Conservation (phyloP, 305 asterid species). For the Fraxinus platypoda region DNA sequence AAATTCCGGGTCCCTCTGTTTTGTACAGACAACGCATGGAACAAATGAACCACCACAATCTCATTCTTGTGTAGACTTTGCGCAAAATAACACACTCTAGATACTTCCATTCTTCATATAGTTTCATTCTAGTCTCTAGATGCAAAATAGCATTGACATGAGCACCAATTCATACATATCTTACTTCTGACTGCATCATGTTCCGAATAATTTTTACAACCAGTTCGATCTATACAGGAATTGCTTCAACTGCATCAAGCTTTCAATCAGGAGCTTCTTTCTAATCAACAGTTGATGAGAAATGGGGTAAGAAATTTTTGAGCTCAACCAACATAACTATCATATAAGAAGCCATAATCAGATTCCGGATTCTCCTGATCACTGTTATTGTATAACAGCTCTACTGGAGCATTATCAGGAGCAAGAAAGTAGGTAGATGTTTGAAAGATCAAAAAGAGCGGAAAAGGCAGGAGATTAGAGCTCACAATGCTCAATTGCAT, state of each 20-base stretch:
- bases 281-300: conserved; percentile 52
- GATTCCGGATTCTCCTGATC: conserved; percentile 8
- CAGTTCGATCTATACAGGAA: conserved; percentile 44
- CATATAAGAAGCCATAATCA: background rate
- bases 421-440: conserved; percentile 70
- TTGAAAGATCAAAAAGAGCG: conserved; percentile 76
- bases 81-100: background rate
- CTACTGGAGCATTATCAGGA: conserved; percentile 53
- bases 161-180: background rate
- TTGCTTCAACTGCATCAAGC: conserved; percentile 65
- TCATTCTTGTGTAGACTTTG: background rate
- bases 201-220: background rate
- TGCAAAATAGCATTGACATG: background rate
- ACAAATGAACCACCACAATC: background rate
- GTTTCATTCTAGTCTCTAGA: background rate
- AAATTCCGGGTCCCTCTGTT: background rate
- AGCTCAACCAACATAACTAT: background rate
- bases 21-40: background rate
- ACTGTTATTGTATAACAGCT: conserved; percentile 32
- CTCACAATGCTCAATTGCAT: conserved; percentile 78
- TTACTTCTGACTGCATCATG: background rate
- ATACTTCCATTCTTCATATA: background rate
- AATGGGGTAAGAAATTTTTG: conserved; percentile 51
- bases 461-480: conserved; percentile 77
- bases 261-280: conserved; percentile 56